These are phyloP conservation scores for Acer campestre DNA, from an alignment of 345 rosid species.

Conservation along the genomic window DNA sequence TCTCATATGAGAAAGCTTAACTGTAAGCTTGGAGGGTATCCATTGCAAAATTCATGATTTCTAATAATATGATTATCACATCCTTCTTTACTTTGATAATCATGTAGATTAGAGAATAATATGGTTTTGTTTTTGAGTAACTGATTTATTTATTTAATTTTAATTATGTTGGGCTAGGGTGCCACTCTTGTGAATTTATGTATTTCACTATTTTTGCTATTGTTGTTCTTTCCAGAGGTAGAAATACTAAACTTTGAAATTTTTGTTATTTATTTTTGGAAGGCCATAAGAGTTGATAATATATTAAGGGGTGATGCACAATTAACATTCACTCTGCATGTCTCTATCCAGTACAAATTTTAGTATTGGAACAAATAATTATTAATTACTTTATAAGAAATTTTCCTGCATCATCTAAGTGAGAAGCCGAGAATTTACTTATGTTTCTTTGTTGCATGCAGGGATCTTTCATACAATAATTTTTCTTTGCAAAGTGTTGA, in stretches of 20 bases:
- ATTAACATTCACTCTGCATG: neutral
- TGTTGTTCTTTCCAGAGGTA: neutral
- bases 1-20: neutral
- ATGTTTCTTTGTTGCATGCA: slow-evolving; percentile 32
- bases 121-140: neutral
- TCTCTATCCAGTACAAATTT: neutral
- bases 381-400: neutral
- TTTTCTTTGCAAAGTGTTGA: slow-evolving; percentile 53
- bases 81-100: neutral
- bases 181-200: neutral
- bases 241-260: neutral
- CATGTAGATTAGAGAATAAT: neutral
- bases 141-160: neutral
- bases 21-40: neutral
- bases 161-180: neutral
- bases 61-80: neutral
- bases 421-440: neutral
- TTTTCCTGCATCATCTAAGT: neutral
- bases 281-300: neutral
- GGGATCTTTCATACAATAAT: slow-evolving; percentile 82
- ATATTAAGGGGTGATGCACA: slow-evolving; percentile 2
- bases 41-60: neutral
- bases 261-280: neutral
- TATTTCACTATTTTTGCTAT: neutral
- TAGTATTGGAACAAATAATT: neutral